Percentiles rank a stretch among this genome's conserved stretches.
phyloP scores from a whole-genome alignment of 257 asterid species.

The Misopates orontium region DNA sequence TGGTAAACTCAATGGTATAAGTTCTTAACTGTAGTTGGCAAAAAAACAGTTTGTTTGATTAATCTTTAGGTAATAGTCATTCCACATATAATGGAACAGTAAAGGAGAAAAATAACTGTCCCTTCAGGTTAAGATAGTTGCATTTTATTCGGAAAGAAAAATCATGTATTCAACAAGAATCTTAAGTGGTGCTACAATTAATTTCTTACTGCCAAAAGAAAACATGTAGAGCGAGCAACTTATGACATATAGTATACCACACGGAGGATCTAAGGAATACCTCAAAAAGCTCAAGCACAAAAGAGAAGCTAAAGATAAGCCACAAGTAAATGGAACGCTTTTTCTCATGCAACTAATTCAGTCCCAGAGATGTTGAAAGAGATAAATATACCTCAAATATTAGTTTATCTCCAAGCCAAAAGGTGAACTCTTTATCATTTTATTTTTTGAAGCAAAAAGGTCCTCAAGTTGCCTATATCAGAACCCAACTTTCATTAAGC shows the following conservation, averaged over 20 bases:
- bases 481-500: constrained; percentile 13
- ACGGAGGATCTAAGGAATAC: constrained; percentile 4
- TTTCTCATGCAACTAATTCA: background rate
- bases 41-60: too few relatives aligned
- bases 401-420: constrained; percentile 7
- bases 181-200: too few relatives aligned
- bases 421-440: constrained; percentile 8
- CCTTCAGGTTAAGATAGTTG: too few relatives aligned
- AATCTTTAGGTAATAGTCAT: too few relatives aligned
- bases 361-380: constrained; percentile 5
- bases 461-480: constrained; percentile 18
- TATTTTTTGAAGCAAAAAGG: background rate
- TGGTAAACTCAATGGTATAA: too few relatives aligned
- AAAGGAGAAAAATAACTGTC: too few relatives aligned
- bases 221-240: too few relatives aligned
- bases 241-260: background rate
- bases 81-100: too few relatives aligned
- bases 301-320: constrained; percentile 19
- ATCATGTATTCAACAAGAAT: too few relatives aligned
- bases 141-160: too few relatives aligned
- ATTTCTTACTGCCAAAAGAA: too few relatives aligned
- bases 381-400: constrained; percentile 14
- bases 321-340: constrained; percentile 17
- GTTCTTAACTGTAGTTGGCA: too few relatives aligned
- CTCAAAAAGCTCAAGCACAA: constrained; percentile 23